Evolutionary conservation across 179 eudicot genomes (phyloP).

Genomic region (Silene noctiflora): DNA sequence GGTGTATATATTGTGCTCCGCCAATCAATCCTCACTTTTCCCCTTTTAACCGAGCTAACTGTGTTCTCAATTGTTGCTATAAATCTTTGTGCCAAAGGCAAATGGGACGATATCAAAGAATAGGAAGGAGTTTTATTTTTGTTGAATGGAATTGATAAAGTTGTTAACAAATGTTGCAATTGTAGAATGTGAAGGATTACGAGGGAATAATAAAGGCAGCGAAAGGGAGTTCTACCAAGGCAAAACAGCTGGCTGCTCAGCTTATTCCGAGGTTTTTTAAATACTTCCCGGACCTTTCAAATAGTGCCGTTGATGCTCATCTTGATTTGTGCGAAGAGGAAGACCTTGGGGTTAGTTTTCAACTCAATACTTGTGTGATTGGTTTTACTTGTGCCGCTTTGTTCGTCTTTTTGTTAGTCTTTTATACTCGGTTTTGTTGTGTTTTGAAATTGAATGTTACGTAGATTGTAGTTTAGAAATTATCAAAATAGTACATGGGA

Average conservation of each 20-base stretch:
- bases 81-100: not conserved
- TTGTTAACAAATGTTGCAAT: not conserved
- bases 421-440: not conserved
- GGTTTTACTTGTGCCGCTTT: not conserved
- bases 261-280: conserved; percentile 89
- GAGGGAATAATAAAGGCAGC: conserved; percentile 70
- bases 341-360: conserved; percentile 77
- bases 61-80: not conserved
- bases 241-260: conserved; percentile 84
- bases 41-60: not conserved
- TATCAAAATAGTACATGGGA: not conserved
- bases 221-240: conserved; percentile 57
- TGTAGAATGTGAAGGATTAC: conserved; percentile 38
- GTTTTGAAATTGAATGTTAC: not conserved
- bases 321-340: conserved; percentile 91
- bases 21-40: not conserved
- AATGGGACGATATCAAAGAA: not conserved
- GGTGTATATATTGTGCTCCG: not conserved
- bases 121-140: not conserved
- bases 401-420: not conserved
- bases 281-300: conserved; percentile 62
- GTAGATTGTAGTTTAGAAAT: not conserved
- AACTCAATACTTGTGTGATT: not conserved
- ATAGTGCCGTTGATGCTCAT: conserved; percentile 60
- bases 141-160: not conserved